Evolutionary conservation across 1,284 basidiomycete species (phyloP), one percentile per base, ranked within the genome.

Genomic region (Agaricales sp.): DNA sequence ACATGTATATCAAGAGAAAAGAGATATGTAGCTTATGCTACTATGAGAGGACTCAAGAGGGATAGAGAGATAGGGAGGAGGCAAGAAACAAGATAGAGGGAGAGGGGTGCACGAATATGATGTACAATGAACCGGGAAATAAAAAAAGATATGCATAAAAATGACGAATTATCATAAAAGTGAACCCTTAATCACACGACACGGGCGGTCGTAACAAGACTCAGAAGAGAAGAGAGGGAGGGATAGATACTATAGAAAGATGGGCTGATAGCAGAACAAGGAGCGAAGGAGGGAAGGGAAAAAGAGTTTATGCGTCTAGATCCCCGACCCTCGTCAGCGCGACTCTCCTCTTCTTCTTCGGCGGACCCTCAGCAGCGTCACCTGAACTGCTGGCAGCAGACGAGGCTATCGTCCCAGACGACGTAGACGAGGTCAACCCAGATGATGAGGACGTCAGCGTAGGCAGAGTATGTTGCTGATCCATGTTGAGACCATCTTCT

Each of bases 321-420:
- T 83, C 86, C 16, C 78, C 75, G 1, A 88, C 75, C 22, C 73
- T 77, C 12, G 85, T 92, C 57, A 93, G 73, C 25, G 80, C 87
- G 16, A 94, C 81, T 25, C 92, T 73, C 51, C 92, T 77, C 67
- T 92, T 95, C 70, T 95, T 95, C 78, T 91, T 95, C 6, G 87
- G 84, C 4, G 50, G 20, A 2, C 43, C 21, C 23, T 54, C 49
- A 12, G 25, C 43, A 2, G 22, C 24, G 6, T n/a, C 51, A 61
- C 2, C 52, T 49, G 43, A 55, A 57, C 16, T 57, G 59, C 8
- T 41, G 57, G 24, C 56, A 55, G n/a, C 53, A 22, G 19, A 22
- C 21, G 44, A 45, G 6, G 44, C 52, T 16, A 21, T 60, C 4
- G 62, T 64, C 53, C 61, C 62, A 53, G 60, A 58, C 45, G 51